Conservation (phyloP, 352 stramenopile species). For the Phytophthora meadii region DNA sequence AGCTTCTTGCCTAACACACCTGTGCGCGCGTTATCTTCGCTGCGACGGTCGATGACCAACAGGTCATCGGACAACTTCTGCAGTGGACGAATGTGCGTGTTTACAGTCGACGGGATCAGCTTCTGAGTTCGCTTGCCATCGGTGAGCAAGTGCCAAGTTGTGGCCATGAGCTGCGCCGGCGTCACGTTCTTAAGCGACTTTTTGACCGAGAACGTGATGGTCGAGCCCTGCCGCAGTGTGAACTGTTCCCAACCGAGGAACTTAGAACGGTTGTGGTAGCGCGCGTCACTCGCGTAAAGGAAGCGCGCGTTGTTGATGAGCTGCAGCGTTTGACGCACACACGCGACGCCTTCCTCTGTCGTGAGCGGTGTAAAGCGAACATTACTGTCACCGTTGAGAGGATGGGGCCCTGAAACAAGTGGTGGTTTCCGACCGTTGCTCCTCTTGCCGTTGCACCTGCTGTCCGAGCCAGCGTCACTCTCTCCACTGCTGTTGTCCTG, state of each 20-base stretch:
- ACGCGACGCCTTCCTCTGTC: slow-evolving; percentile 36
- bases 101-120: slow-evolving; percentile 46
- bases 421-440: slow-evolving; percentile 1
- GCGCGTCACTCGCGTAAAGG: slow-evolving; percentile 39
- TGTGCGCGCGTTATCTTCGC: slow-evolving; percentile 30
- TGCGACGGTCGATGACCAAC: slow-evolving; percentile 60
- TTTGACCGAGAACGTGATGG: slow-evolving; percentile 59
- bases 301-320: slow-evolving; percentile 43
- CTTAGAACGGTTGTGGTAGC: slow-evolving; percentile 35
- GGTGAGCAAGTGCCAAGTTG: slow-evolving; percentile 52
- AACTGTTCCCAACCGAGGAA: slow-evolving; percentile 67
- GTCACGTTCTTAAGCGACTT: slow-evolving; percentile 46
- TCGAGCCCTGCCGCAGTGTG: slow-evolving; percentile 40
- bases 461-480: slow-evolving; percentile 10
- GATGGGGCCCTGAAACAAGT: slow-evolving; percentile 20
- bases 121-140: slow-evolving; percentile 38
- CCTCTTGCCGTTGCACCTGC: not conserved
- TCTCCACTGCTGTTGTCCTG: slow-evolving; percentile 25
- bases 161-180: slow-evolving; percentile 31
- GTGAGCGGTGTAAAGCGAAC: slow-evolving; percentile 50
- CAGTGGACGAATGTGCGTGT: slow-evolving; percentile 47
- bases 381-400: slow-evolving; percentile 24
- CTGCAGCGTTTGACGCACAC: slow-evolving; percentile 38
- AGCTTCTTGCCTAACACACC: slow-evolving; percentile 33
- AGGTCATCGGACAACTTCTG: slow-evolving; percentile 54